Evolutionary conservation across 106 monocot genomes (phyloP), one percentile per base, ranked within the genome.

Genomic region (Apostasia ramifera): DNA sequence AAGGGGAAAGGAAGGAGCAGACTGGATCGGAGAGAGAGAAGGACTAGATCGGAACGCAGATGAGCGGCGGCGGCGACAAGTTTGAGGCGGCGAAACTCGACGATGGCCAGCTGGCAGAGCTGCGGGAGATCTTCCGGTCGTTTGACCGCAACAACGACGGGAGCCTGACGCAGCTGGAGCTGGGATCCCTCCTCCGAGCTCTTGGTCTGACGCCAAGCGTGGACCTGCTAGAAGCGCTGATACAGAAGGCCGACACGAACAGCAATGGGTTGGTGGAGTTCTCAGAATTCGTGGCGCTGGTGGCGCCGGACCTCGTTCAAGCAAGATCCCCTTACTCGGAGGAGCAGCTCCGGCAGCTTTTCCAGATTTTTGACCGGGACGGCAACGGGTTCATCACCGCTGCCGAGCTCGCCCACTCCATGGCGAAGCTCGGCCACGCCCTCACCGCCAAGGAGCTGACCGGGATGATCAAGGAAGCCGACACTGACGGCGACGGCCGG

Each of bases 131-230:
- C 59, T 94, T 94, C 75, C 72, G 81, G 9, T 83, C 87, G 6
- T 94, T 90, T 73, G 94, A 94, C 49, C 82, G 91, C 6, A 94
- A 91, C 94, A 88, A 85, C 71, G 94, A 94, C 70, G 87, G 94
- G 10, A 83, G 82, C 85, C 79, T 94, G 3, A 94, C 94, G 44
- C 91, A 85, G 75, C 83, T 88, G 15, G 94, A 94, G 79, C 91
- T 94, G 15, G 81, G 81, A 14, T 91, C 94, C 39, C 91, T 94
- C 50, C 88, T 94, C 64, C 82, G 90, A 8, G 85, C 91, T 2
- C 84, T 94, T 3, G 85, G 87, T 47, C 78, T 94, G 12, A 87
- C 74, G 66, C 94, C 94, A 4, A 79, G 78, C 63, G 63, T 81
- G 3, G 85, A 88, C 53, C 87, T 91, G 72, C 63, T 94, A 40